Conservation (phyloP, 1,284 basidiomycete genomes). For the Puccinia triticina region DNA sequence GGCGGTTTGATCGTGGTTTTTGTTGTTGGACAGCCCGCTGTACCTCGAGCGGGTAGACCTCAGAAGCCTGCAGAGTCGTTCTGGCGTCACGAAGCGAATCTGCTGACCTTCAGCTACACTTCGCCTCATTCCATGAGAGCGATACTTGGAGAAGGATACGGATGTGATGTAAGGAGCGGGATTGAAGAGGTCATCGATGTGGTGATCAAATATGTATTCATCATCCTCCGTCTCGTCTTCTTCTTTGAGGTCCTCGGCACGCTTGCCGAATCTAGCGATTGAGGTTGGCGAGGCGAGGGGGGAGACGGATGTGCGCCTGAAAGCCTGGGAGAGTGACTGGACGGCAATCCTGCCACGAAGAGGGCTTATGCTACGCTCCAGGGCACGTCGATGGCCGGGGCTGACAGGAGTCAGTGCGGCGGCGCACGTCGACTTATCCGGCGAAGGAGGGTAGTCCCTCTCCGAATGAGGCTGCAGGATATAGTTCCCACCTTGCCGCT, state of each 20-base stretch:
- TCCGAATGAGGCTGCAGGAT: conserved; percentile 30
- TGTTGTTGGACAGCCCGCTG: neutral
- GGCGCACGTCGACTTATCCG: neutral
- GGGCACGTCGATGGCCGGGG: neutral
- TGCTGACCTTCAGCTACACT: conserved; percentile 30
- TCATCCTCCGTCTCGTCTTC: conserved; percentile 24
- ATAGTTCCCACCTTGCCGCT: conserved; percentile 29
- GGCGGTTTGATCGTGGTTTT: neutral
- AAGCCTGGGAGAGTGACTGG: conserved; percentile 38
- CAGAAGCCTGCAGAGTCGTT: conserved; percentile 27
- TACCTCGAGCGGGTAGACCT: conserved; percentile 37
- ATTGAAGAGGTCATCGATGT: conserved; percentile 35
- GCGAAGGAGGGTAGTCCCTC: neutral
- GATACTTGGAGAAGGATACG: conserved; percentile 37
- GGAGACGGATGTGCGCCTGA: conserved; percentile 28
- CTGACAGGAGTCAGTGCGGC: neutral
- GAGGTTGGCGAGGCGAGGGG: neutral
- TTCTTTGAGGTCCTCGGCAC: conserved; percentile 14
- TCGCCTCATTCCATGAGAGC: conserved; percentile 45
- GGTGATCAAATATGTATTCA: conserved; percentile 46
- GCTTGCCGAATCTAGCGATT: neutral
- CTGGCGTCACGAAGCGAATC: conserved; percentile 35
- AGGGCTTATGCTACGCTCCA: conserved; percentile 39
- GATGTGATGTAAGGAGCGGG: conserved; percentile 44
- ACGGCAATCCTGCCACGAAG: conserved; percentile 17